These are phyloP conservation scores for Fusarium lyarnte DNA, from an alignment of 2,329 filamentous ascomycete genomes.

Conservation along the genomic window DNA sequence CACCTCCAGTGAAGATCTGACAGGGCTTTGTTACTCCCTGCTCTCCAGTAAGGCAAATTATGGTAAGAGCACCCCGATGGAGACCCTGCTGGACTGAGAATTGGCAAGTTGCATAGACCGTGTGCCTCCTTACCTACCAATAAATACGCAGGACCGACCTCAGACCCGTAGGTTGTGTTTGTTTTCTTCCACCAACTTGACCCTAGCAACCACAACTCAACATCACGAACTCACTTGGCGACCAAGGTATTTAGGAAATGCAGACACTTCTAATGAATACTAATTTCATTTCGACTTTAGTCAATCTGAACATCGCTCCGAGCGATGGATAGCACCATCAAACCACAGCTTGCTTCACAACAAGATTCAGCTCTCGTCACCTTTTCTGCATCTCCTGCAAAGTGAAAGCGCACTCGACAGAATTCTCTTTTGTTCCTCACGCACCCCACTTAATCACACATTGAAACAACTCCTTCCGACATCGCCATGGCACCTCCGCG, in stretches of 20 bases:
- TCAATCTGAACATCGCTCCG: not conserved
- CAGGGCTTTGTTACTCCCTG: not conserved
- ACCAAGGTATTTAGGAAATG: not conserved
- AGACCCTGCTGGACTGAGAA: not conserved
- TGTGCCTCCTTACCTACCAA: not conserved
- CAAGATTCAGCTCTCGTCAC: not conserved
- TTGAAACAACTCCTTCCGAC: not conserved
- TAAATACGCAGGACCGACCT: not conserved
- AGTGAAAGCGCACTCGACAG: not conserved
- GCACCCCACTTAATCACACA: not conserved
- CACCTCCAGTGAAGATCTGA: not conserved
- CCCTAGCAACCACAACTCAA: not conserved
- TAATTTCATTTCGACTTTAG: not conserved
- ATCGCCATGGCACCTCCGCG: conserved; percentile 25
- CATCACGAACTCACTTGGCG: not conserved
- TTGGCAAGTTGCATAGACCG: not conserved
- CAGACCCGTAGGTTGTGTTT: not conserved
- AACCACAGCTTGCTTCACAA: not conserved
- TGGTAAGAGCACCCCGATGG: not conserved
- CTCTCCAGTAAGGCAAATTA: not conserved
- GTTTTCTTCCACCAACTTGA: not conserved
- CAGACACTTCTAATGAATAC: not conserved
- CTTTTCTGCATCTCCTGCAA: not conserved
- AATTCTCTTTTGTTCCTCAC: not conserved
- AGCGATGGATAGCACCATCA: not conserved